Evolutionary conservation across 768 basidiomycete species (phyloP), one percentile per base, ranked within the genome.

Genomic region (Boletus rufocinnamomeus): DNA sequence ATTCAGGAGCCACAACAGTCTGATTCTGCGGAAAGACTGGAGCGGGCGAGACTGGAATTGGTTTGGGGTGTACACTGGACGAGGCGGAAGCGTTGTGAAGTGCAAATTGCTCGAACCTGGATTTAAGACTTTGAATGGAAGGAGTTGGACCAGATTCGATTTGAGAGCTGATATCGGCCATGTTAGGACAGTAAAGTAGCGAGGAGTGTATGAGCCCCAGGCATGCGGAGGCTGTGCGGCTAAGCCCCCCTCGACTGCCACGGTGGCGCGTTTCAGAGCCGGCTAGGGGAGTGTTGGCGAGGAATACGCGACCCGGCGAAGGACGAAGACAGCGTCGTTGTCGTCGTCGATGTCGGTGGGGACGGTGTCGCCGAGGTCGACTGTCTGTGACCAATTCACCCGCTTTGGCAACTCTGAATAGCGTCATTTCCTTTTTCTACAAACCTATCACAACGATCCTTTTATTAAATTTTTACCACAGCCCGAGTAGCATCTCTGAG

Each of bases 21-120:
- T 54, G 57, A 35, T 40, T 52, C 23, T 57, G 53, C 9, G 67
- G 50, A 62, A 57, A 48, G 51, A 53, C 56, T 19, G 50, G 43
- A 19, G 34, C 30, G 28, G 49, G 21, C 38, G 53, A 48, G 21
- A 6, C 41, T 7, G 50, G 47, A 6, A 27, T 50, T 34, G 58
- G 50, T 44, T 56, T 67, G 28, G 28, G 17, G 2, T 34, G 41
- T n/a, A 16, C 6, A 53, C 46, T 49, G 48, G 52, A 34, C 21
- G 54, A 28, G 11, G 48, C 6, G 21, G 62, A 56, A 58, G 66
- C 59, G 14, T 77, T 72, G 11, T 76, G 75, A 47, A 76, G 75
- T 4, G 88, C 85, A 27, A 89, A 74, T 63, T 84, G 81, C 68
- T 92, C 89, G 66, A 91, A 92, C 66, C 77, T 82, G 32, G 86